phyloP scores from a whole-genome alignment of 768 basidiomycete genomes.

The button mushroom (Agaricus bisporus) region DNA sequence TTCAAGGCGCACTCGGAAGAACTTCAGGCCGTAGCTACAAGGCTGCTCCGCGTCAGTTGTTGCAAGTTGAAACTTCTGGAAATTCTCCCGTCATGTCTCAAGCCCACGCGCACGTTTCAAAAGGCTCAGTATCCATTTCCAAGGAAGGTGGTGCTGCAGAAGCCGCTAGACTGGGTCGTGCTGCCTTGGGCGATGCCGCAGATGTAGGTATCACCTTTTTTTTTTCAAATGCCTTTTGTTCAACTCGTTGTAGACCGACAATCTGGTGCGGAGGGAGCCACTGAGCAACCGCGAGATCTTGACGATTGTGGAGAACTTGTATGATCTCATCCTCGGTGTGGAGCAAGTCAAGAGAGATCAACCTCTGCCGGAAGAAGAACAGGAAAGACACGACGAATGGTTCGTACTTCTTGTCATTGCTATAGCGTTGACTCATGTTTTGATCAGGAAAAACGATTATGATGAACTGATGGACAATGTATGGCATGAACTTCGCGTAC shows the following conservation, averaged over 20 bases:
- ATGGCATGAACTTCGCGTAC: slow-evolving; percentile 81
- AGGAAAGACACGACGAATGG: slow-evolving; percentile 40
- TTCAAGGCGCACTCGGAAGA: slow-evolving; percentile 92
- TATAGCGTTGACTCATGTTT: not conserved
- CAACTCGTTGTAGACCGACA: slow-evolving; percentile 40
- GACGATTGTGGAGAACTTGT: slow-evolving; percentile 74
- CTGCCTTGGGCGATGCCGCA: slow-evolving; percentile 58
- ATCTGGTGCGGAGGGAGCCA: slow-evolving; percentile 62
- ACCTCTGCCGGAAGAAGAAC: slow-evolving; percentile 55
- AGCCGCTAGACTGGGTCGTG: slow-evolving; percentile 69
- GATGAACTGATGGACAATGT: slow-evolving; percentile 57
- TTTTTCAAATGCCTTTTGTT: not conserved
- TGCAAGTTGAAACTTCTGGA: slow-evolving; percentile 71
- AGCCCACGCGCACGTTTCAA: slow-evolving; percentile 48
- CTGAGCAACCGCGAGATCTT: slow-evolving; percentile 76
- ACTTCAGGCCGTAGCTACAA: slow-evolving; percentile 92
- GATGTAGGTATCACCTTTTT: slow-evolving; percentile 28
- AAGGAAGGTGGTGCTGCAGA: slow-evolving; percentile 62
- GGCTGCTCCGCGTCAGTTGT: slow-evolving; percentile 91
- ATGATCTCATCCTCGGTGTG: slow-evolving; percentile 76
- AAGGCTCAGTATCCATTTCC: slow-evolving; percentile 28
- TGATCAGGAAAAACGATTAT: slow-evolving; percentile 50
- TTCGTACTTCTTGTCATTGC: slow-evolving; percentile 18
- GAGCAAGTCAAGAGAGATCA: slow-evolving; percentile 84
- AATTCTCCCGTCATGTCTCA: slow-evolving; percentile 39